These are phyloP conservation scores for Alternaria rosae DNA, from an alignment of 2,329 filamentous ascomycete species.

Conservation along the genomic window DNA sequence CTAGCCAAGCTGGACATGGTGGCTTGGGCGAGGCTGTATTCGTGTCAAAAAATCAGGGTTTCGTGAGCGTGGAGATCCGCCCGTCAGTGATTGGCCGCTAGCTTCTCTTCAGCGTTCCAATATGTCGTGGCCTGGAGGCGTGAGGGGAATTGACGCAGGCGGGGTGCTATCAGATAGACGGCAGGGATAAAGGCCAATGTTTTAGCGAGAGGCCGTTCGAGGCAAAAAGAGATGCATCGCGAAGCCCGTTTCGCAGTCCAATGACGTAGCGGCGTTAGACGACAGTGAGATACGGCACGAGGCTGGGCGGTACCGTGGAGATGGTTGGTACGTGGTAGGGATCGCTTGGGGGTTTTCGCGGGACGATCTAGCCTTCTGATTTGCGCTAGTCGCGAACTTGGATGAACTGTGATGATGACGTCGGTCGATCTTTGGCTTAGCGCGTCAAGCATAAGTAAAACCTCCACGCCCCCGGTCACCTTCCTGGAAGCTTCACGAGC, in stretches of 20 bases:
- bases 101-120: slow-evolving; percentile 8
- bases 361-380: slow-evolving; percentile 18
- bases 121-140: slow-evolving; percentile 11
- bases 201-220: slow-evolving; percentile 12
- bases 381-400: slow-evolving; percentile 12
- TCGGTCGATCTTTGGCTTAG: slow-evolving; percentile 25
- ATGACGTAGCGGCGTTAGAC: slow-evolving; percentile 5
- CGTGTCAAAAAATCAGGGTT: slow-evolving; percentile 9
- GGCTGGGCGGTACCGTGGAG: slow-evolving; percentile 8
- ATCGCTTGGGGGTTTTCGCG: slow-evolving; percentile 4
- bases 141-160: slow-evolving; percentile 6
- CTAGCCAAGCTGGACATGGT: slow-evolving; percentile 83
- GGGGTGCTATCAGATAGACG: slow-evolving; percentile 15
- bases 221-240: slow-evolving; percentile 2
- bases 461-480: slow-evolving; percentile 11
- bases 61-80: slow-evolving; percentile 7
- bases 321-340: slow-evolving; percentile 4
- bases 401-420: slow-evolving; percentile 22
- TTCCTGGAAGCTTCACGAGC: slow-evolving; percentile 4
- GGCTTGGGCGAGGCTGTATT: slow-evolving; percentile 8
- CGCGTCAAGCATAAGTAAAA: slow-evolving; percentile 24
- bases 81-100: slow-evolving; percentile 15
- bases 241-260: not conserved
- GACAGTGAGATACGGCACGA: slow-evolving; percentile 1
- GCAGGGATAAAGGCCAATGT: slow-evolving; percentile 18